Conservation (phyloP, 257 asterid genomes). For the Fraxinus pennsylvanica region DNA sequence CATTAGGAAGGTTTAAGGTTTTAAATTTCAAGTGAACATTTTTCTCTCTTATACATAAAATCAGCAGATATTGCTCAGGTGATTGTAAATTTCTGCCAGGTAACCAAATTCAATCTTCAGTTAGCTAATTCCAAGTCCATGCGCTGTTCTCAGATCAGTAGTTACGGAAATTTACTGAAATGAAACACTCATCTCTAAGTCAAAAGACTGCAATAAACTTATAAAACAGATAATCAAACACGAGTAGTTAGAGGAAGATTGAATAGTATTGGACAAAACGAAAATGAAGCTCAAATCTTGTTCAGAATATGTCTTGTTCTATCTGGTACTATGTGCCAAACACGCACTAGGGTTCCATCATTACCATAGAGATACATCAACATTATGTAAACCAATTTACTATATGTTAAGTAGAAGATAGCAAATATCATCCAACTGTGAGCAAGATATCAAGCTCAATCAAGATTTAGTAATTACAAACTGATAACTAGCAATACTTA, state of each 20-base stretch:
- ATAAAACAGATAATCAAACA: background rate
- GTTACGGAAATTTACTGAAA: background rate
- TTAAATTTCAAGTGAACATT: background rate
- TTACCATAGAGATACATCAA: background rate
- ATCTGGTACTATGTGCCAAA: background rate
- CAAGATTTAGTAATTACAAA: background rate
- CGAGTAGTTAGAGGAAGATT: background rate
- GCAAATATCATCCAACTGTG: too few species aligned
- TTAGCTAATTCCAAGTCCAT: background rate
- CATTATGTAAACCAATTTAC: too few species aligned
- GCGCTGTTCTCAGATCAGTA: background rate
- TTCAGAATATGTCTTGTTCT: background rate
- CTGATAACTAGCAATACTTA: constrained; percentile 30
- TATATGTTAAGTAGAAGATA: too few species aligned
- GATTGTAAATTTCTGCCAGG: background rate
- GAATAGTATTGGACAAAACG: background rate
- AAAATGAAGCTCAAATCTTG: too few species aligned
- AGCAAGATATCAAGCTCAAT: background rate
- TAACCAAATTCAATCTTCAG: background rate
- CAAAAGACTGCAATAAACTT: background rate
- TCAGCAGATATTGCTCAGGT: background rate
- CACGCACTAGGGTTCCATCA: background rate
- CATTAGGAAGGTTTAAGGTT: background rate
- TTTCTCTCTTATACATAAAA: too few species aligned
- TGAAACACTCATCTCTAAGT: background rate